phyloP scores from a whole-genome alignment of 768 basidiomycete genomes.

The Trametes maxima region DNA sequence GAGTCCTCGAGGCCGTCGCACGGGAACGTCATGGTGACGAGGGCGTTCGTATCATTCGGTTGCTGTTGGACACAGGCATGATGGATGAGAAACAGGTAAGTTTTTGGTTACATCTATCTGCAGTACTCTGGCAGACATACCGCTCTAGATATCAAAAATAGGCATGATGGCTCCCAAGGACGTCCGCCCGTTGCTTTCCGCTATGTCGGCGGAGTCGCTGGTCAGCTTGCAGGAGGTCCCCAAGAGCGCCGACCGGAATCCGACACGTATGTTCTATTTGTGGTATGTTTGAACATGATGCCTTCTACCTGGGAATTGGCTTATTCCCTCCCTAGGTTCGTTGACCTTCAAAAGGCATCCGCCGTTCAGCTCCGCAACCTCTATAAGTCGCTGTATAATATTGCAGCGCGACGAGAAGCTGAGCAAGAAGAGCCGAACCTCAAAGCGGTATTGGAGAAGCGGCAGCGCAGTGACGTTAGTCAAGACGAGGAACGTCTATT shows the following conservation, averaged over 20 bases:
- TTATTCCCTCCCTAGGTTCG: constrained; percentile 60
- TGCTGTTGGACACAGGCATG: constrained; percentile 82
- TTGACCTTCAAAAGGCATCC: constrained; percentile 84
- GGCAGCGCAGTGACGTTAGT: constrained; percentile 82
- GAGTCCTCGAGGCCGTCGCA: constrained; percentile 75
- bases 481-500: constrained; percentile 66
- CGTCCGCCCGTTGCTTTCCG: constrained; percentile 77
- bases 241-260: constrained; percentile 86
- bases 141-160: constrained; percentile 78
- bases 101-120: not conserved
- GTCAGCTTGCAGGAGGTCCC: constrained; percentile 94
- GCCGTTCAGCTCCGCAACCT: constrained; percentile 73
- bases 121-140: not conserved
- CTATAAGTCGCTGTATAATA: constrained; percentile 91
- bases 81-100: constrained; percentile 91
- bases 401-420: constrained; percentile 68
- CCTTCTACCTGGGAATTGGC: constrained; percentile 1
- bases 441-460: constrained; percentile 76
- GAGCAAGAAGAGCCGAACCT: constrained; percentile 71
- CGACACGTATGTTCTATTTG: constrained; percentile 86
- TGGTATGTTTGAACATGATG: constrained; percentile 63
- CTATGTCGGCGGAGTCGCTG: constrained; percentile 77
- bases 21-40: constrained; percentile 82
- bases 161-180: constrained; percentile 93
- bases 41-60: constrained; percentile 78